phyloP scores from a whole-genome alignment of 768 basidiomycete species.

The Leucocoprinus birnbaumii region DNA sequence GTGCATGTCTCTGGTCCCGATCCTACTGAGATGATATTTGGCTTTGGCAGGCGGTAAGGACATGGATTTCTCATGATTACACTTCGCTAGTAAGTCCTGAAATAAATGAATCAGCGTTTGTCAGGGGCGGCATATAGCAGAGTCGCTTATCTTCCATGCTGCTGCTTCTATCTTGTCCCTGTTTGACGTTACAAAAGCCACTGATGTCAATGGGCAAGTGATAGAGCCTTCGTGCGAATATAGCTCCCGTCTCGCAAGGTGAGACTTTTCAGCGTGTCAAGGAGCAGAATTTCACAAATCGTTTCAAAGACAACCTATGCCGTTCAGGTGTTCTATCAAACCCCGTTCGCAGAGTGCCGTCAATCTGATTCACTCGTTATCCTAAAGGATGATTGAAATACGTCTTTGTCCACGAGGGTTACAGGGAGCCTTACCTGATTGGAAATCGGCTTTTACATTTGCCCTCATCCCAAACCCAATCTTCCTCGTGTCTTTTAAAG shows the following conservation, averaged over 20 bases:
- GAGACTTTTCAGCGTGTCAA: neutral
- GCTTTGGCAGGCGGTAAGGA: conserved; percentile 2
- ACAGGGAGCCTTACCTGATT: too few species aligned
- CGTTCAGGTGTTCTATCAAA: neutral
- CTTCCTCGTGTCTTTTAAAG: too few species aligned
- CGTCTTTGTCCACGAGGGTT: too few species aligned
- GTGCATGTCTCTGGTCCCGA: neutral
- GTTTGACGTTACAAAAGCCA: neutral
- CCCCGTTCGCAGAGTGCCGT: neutral
- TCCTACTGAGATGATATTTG: neutral
- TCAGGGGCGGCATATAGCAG: neutral
- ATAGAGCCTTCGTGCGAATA: neutral
- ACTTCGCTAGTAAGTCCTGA: neutral
- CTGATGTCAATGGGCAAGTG: neutral
- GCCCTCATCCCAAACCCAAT: too few species aligned
- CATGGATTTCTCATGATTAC: neutral
- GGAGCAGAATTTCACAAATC: neutral
- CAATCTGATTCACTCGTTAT: neutral
- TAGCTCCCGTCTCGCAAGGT: neutral
- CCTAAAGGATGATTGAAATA: too few species aligned
- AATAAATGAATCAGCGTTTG: neutral
- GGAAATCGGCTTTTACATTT: too few species aligned
- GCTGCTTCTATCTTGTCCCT: neutral
- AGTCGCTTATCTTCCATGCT: neutral
- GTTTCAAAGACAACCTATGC: neutral